Base-by-base conservation (phyloP, 2,329 filamentous ascomycete species). In the Alternaria rosae region DNA sequence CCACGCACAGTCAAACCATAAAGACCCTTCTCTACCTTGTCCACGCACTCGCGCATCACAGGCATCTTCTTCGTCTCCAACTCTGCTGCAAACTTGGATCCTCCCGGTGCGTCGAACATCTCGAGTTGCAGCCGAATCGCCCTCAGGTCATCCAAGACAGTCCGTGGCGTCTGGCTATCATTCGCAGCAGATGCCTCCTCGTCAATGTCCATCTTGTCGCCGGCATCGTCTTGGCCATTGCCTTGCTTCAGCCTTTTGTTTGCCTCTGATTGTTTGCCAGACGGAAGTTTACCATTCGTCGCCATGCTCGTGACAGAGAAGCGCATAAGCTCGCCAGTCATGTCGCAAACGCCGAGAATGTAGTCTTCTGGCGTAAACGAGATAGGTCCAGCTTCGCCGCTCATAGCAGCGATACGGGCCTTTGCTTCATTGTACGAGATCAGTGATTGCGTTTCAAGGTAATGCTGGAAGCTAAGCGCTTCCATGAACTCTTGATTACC, bases 401-500 rank as follows among this genome's bases (percentile, higher is more conserved):
- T 77, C 63, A 84, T 69, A 5, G 72, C 61, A 28, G 76, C 72
- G 50, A 83, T 66, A 53, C 78, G 69, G 54, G 75, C 66, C 48
- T 75, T 71, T 64, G 91, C 85, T 57, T 92, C 87, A 0, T 87
- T 84, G 10, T 87, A 87, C 0, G 88, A 87, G 69, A 98, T 89
- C 50, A 98, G 84, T 0, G 82, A 86, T 75, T 97, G 92, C 2
- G 87, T 88, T 48, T 88, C 86, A 32, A 99, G 87, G 81, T 99
- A 99, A 79, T 97, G 89, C 62, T 91, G 86, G 78, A 99, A 97
- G 1, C 92, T 91, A 26, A 96, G 83, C 0, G 94, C 94, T 82
- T 99, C 95, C 78, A 97, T 91, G 74, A 93, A 95, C 80, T 99
- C 95, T 80, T 99, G 95, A 54, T 97, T 88, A 51, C 93, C 94